Conservation (phyloP, 1,284 basidiomycete species). For the Pterulicium gracile region DNA sequence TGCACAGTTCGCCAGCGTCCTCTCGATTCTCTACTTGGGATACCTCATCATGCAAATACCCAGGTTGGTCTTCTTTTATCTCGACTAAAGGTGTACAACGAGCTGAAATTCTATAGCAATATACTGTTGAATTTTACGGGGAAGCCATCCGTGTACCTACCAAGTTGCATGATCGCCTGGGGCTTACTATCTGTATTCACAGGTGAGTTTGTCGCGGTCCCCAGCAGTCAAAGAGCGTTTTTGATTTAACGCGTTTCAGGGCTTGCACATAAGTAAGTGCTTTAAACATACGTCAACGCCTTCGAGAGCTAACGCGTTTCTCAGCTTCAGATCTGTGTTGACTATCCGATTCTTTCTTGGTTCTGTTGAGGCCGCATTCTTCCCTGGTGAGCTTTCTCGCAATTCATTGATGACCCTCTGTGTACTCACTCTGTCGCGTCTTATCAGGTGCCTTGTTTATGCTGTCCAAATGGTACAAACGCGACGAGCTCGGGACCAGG, state of each 20-base stretch:
- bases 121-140: constrained; percentile 66
- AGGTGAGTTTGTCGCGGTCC: constrained; percentile 27
- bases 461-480: constrained; percentile 66
- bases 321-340: constrained; percentile 58
- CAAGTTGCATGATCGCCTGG: constrained; percentile 63
- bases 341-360: constrained; percentile 71
- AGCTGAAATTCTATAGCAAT: constrained; percentile 32
- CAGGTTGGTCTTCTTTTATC: constrained; percentile 34
- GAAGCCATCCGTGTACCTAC: constrained; percentile 66
- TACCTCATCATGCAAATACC: constrained; percentile 77
- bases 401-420: constrained; percentile 15
- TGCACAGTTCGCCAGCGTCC: constrained; percentile 56
- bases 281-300: constrained; percentile 1
- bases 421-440: constrained; percentile 19
- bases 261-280: constrained; percentile 40
- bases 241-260: too few relatives aligned
- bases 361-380: constrained; percentile 48
- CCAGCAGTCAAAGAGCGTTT: too few relatives aligned
- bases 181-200: constrained; percentile 56
- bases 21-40: constrained; percentile 70
- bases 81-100: constrained; percentile 4
- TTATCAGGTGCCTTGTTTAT: constrained; percentile 29
- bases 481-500: constrained; percentile 56
- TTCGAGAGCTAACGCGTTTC: constrained; percentile 8
- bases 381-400: constrained; percentile 54